Base-by-base conservation (phyloP, 345 rosid species). In the Citropsis articulata region DNA sequence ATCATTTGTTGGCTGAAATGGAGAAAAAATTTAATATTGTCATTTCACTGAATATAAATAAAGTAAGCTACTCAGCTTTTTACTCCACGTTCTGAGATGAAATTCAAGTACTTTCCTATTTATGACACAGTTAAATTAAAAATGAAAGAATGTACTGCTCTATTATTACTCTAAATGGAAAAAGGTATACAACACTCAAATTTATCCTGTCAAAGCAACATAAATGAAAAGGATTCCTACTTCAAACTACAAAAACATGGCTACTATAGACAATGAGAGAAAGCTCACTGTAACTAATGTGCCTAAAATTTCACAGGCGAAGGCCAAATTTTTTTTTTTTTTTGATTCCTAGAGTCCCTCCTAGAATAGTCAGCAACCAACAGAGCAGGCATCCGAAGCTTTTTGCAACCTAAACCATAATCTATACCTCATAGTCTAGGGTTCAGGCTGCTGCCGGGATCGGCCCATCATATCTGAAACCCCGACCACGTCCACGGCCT, bases 311-410 rank as follows among this genome's bases (percentile, higher is more conserved):
- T n/a, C 68, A 61, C 35, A 45, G 36, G 57, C 70, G 24, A 13
- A 75, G 62, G 40, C 30, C 30, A 65, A 53, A 36, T 14, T 56
- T 10, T 42, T 42, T 42, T 42, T 42, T 42, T 42, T 16, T 10
- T 63, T 72, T 18, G 53, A 27, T 64, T 55, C 53, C 67, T 40
- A 13, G 14, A 2, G 6, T 31, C 72, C 55, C 25, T 45, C 50
- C 69, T 42, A 61, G 63, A 69, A 66, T 53, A 62, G 57, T 53
- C 25, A 38, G 22, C 56, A 53, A 77, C 33, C 27, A 40, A 60
- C 78, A 68, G 79, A 83, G 81, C 81, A 80, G 80, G 81, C 76
- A 83, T 80, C 65, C 79, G 8, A 19, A 33, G 69, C 28, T 62
- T 77, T 81, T 78, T 62, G 71, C 73, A 61, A 69, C 60, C 73